Evolutionary conservation across 2,329 filamentous ascomycete species (phyloP), one percentile per base, ranked within the genome.

Genomic region (Colletotrichum filicis): DNA sequence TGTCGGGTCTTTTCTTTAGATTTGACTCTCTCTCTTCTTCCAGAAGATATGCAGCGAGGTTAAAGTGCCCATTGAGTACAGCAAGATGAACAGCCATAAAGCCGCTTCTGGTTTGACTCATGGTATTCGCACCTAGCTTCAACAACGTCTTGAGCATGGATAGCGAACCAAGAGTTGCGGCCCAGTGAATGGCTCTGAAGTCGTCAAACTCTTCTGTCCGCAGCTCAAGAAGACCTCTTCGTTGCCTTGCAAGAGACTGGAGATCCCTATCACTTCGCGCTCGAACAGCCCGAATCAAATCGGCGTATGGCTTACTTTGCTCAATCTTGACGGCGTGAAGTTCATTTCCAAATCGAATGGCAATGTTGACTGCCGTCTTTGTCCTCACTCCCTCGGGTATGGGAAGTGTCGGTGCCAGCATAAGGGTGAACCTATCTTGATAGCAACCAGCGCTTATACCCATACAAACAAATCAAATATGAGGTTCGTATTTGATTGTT

Each of bases 171-270:
- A 64, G 14, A 22, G 30, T 28, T 8, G 68, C 61, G 2, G 68
- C 68, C 68, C 68, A 66, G 14, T 70, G 68, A 5, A 70, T 22
- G 7, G 68, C 61, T n/a, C 61, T 49, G 4, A 70, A 70, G 1
- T 55, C 12, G n/a, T 70, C 68, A 9, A 66, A 42, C 6, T 70
- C 68, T 8, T 60, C 32, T 1, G 55, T 66, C 1, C 19, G 35
- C 0, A 37, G 37, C 30, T 70, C 62, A 4, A 70, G 24, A 1
- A 68, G 22, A 1, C 7, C 24, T 4, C 7, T 37, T 1, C 46
- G 14, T 9, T 37, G n/a, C 19, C 24, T 26, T 7, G 12, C 59
- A 0, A 68, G 14, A 1, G 52, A 19, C n/a, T 24, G 53, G 32
- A 68, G n/a, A 12, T 56, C 16, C 14, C 24, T 28, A 2, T 64